A percentile compares a stretch with the other conserved stretches of the same genome.
Evolutionary conservation across 176 grass and related monocot species (phyloP).

Genomic region (Hordeum marinum): DNA sequence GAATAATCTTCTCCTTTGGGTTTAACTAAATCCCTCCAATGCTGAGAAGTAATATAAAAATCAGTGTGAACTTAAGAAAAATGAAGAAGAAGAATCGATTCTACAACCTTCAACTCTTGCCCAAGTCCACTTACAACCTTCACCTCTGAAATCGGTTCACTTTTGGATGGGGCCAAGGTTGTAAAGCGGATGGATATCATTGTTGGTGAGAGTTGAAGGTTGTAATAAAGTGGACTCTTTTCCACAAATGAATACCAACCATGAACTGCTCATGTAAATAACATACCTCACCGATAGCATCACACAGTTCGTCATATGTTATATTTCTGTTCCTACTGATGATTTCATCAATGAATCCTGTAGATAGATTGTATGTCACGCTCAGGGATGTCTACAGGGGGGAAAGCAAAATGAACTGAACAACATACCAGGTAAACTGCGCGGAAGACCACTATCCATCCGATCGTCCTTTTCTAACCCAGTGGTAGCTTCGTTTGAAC

Average conservation of each 20-base stretch:
- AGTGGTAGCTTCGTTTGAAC: conserved; percentile 39
- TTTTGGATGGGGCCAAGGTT: background rate
- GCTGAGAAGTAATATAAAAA: conserved; percentile 48
- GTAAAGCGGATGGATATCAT: conserved; percentile 1
- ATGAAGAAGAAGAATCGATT: background rate
- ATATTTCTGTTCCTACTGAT: conserved; percentile 56
- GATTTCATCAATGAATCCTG: conserved; percentile 90
- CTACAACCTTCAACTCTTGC: background rate
- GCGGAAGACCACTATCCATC: conserved; percentile 25
- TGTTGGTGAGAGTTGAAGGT: background rate
- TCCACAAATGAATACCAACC: background rate
- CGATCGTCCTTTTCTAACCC: conserved; percentile 29
- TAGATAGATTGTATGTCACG: conserved; percentile 15
- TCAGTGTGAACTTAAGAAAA: background rate
- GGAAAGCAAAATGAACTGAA: conserved; percentile 22
- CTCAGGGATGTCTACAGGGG: background rate
- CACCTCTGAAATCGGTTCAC: background rate
- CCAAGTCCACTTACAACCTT: background rate
- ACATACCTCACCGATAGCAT: conserved; percentile 59
- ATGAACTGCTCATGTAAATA: background rate
- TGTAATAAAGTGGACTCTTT: background rate
- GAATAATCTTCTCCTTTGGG: conserved; percentile 51
- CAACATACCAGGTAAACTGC: conserved; percentile 67
- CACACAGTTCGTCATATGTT: conserved; percentile 73
- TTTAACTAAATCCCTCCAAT: conserved; percentile 65